Evolutionary conservation across 208 protist genomes (phyloP).

Genomic region (Wallacemonas collosoma): DNA sequence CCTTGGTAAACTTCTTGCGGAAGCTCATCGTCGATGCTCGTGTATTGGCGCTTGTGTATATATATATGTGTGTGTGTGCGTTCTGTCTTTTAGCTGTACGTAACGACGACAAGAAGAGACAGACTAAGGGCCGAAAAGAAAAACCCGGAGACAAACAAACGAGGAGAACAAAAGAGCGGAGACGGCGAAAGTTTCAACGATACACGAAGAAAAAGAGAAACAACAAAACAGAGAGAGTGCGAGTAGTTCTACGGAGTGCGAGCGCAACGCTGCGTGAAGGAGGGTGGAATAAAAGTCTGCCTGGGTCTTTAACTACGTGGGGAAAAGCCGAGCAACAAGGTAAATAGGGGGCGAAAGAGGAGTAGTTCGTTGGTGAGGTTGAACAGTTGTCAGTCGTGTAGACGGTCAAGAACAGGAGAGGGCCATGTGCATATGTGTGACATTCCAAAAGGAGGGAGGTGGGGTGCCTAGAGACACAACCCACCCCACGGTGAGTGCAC

Average conservation of each 20-base stretch:
- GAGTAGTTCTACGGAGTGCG: constrained; percentile 1
- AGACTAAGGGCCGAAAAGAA: too few relatives aligned
- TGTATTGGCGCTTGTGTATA: constrained; percentile 12
- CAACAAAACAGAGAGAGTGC: constrained; percentile 24
- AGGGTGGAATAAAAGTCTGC: too few relatives aligned
- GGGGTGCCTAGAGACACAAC: too few relatives aligned
- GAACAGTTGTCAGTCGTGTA: not conserved
- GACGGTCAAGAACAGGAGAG: not conserved
- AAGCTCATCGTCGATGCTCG: constrained; percentile 13
- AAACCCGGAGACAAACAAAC: not conserved
- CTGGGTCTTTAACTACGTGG: too few relatives aligned
- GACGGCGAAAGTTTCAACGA: not conserved
- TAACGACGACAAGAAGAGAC: too few relatives aligned
- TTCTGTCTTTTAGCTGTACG: not conserved
- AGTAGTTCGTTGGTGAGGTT: too few relatives aligned
- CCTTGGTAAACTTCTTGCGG: constrained; percentile 6
- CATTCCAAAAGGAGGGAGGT: not conserved
- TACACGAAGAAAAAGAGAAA: not conserved
- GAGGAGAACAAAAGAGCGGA: not conserved
- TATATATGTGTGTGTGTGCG: constrained; percentile 9
- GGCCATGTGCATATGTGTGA: not conserved
- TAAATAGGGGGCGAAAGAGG: not conserved
- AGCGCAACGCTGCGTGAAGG: too few relatives aligned
- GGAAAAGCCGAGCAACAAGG: too few relatives aligned
- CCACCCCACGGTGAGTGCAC: too few relatives aligned